Conservation (phyloP, 2,329 filamentous ascomycete genomes). For the Aspergillus sojae region DNA sequence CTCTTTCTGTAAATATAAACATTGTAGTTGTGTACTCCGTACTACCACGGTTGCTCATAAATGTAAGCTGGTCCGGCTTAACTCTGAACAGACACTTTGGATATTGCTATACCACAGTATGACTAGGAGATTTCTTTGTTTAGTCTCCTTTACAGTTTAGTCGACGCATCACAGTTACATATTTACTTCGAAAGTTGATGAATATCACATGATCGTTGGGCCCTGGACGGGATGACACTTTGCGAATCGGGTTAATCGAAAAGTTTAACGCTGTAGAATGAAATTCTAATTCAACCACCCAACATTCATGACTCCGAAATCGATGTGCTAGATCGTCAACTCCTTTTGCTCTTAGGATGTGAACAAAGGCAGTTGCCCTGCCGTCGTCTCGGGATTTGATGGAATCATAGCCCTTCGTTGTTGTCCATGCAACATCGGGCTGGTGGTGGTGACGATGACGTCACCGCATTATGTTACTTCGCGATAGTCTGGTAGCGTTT, state of each 20-base stretch:
- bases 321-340: background rate
- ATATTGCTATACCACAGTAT: background rate
- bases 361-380: background rate
- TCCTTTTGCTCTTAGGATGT: background rate
- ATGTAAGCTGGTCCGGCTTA: background rate
- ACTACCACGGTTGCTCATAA: background rate
- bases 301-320: background rate
- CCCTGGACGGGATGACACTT: background rate
- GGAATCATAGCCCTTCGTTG: background rate
- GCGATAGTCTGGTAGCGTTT: background rate
- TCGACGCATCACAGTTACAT: background rate
- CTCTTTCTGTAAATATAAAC: background rate
- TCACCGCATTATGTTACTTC: background rate
- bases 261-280: background rate
- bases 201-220: background rate
- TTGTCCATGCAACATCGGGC: too few species aligned
- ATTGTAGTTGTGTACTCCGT: background rate
- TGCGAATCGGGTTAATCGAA: background rate
- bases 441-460: background rate
- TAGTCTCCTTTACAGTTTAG: background rate
- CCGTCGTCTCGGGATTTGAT: background rate
- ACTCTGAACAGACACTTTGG: background rate
- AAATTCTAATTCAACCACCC: background rate
- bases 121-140: background rate
- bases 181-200: background rate